Conservation (phyloP, 768 basidiomycete genomes). For the Psilocybe sp. region DNA sequence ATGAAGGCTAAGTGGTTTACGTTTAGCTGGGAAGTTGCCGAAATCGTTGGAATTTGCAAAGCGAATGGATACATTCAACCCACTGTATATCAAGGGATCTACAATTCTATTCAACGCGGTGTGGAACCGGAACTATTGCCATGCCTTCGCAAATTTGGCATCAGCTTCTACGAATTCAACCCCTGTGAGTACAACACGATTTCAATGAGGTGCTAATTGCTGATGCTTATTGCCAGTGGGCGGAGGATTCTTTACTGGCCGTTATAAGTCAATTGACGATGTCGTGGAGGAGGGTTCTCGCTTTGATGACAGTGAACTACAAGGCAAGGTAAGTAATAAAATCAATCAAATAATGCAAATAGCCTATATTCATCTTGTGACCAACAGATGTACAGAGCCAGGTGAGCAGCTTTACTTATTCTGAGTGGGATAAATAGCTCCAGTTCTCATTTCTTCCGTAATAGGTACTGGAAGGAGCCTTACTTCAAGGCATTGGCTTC, state of each 20-base stretch:
- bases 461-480: slow-evolving; percentile 52
- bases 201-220: background rate
- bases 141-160: slow-evolving; percentile 54
- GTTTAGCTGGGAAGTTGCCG: slow-evolving; percentile 60
- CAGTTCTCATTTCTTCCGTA: background rate
- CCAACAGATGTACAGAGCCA: slow-evolving; percentile 33
- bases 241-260: slow-evolving; percentile 59
- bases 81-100: slow-evolving; percentile 51
- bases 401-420: slow-evolving; percentile 24
- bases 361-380: background rate
- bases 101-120: slow-evolving; percentile 38
- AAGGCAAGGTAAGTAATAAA: slow-evolving; percentile 39
- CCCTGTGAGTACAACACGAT: slow-evolving; percentile 34
- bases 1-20: background rate
- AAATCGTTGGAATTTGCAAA: slow-evolving; percentile 55
- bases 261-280: slow-evolving; percentile 39
- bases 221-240: slow-evolving; percentile 40
- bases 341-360: background rate
- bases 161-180: slow-evolving; percentile 57
- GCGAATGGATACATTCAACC: slow-evolving; percentile 53
- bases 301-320: slow-evolving; percentile 44
- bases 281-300: slow-evolving; percentile 48
- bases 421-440: background rate
- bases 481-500: slow-evolving; percentile 47
- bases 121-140: slow-evolving; percentile 48